These are phyloP conservation scores for Venturia nashicola DNA, from an alignment of 2,329 filamentous ascomycete genomes.

Conservation along the genomic window DNA sequence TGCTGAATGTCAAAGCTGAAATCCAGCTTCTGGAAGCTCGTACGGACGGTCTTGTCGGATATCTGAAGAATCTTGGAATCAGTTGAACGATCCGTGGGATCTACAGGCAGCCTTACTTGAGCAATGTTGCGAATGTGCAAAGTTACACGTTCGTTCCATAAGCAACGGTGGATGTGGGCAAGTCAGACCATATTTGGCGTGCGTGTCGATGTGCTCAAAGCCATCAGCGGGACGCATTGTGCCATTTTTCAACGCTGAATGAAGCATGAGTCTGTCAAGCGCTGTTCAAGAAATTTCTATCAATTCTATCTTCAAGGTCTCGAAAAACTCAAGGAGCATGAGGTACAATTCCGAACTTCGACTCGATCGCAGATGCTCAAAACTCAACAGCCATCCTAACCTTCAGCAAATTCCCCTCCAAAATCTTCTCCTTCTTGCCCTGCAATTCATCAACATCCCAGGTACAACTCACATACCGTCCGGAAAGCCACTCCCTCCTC, in stretches of 20 bases:
- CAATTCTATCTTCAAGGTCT: too few species aligned
- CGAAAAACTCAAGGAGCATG: too few species aligned
- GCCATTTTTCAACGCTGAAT: too few species aligned
- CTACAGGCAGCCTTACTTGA: background rate
- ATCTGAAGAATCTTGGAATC: background rate
- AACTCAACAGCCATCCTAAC: slow-evolving; percentile 6
- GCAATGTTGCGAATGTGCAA: background rate
- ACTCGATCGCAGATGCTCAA: background rate
- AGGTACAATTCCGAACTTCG: background rate
- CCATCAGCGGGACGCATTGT: background rate
- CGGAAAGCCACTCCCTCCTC: slow-evolving; percentile 17
- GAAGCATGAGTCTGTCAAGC: too few species aligned
- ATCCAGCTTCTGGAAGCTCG: slow-evolving; percentile 55
- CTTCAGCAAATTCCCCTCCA: slow-evolving; percentile 7
- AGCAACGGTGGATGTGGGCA: too few species aligned
- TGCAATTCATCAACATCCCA: slow-evolving; percentile 9
- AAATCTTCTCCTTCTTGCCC: background rate
- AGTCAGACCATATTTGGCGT: too few species aligned
- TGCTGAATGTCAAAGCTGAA: slow-evolving; percentile 64
- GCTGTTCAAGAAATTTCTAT: too few species aligned
- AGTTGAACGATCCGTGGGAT: background rate
- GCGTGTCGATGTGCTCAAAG: too few species aligned
- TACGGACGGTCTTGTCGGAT: slow-evolving; percentile 2
- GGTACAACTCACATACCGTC: slow-evolving; percentile 14
- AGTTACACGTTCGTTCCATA: too few species aligned